Percentiles rank a stretch among this genome's conserved stretches.
Conservation (phyloP, 352 stramenopile genomes). For the Blastocystis sp. region DNA sequence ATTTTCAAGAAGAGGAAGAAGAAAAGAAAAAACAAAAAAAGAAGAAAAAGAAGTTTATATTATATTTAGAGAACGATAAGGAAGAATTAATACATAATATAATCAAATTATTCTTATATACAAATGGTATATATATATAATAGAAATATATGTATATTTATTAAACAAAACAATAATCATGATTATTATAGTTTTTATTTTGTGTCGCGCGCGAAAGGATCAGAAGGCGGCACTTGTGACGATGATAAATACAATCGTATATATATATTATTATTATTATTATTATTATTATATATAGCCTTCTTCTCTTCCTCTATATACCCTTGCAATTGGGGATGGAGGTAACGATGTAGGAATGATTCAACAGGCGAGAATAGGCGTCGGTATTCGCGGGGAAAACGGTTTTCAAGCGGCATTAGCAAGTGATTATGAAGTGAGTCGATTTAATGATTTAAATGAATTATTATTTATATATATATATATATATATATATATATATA, state of each 20-base stretch:
- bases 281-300: not conserved
- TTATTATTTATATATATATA: too few species aligned
- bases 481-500: too few species aligned
- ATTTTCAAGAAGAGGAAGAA: too few species aligned
- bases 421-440: too few species aligned
- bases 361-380: constrained; percentile 16
- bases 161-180: not conserved
- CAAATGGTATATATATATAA: too few species aligned
- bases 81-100: too few species aligned
- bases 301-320: constrained; percentile 7
- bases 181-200: not conserved
- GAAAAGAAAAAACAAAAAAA: too few species aligned
- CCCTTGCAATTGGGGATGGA: constrained; percentile 28
- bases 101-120: too few species aligned
- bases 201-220: constrained; percentile 28
- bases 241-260: constrained; percentile 11
- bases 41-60: too few species aligned
- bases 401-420: constrained; percentile 32
- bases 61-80: too few species aligned
- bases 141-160: not conserved
- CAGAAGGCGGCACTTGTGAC: constrained; percentile 7
- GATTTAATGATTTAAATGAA: too few species aligned
- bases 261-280: not conserved
- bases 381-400: constrained; percentile 30
- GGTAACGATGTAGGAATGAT: constrained; percentile 35